Evolutionary conservation across 2,329 filamentous ascomycete genomes (phyloP).

Genomic region (Trichoderma lentiforme): DNA sequence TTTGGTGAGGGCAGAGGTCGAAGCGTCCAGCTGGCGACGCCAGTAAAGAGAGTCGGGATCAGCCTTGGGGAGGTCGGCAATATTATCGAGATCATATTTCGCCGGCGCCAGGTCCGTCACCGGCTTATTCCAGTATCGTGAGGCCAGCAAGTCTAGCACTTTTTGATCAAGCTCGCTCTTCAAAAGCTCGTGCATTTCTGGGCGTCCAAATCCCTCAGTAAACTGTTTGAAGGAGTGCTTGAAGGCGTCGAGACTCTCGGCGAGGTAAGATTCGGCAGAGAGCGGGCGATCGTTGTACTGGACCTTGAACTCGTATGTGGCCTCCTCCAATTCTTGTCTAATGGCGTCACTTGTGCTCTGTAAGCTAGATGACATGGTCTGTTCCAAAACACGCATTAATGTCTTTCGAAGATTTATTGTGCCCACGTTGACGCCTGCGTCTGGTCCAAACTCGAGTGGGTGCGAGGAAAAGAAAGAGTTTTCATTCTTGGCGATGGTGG

Average conservation of each 20-base stretch:
- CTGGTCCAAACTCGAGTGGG: constrained; percentile 72
- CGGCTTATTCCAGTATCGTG: constrained; percentile 96
- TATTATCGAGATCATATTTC: constrained; percentile 64
- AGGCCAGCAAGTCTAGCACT: constrained; percentile 86
- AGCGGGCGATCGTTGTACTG: constrained; percentile 97
- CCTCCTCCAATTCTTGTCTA: constrained; percentile 90
- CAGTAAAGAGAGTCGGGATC: constrained; percentile 84
- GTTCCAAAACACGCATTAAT: constrained; percentile 93
- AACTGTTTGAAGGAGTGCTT: constrained; percentile 98
- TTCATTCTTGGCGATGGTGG: constrained; percentile 83
- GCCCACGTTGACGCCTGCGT: constrained; percentile 71
- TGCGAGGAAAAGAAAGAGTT: constrained; percentile 82
- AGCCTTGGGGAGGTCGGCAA: constrained; percentile 78
- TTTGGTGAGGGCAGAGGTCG: constrained; percentile 85
- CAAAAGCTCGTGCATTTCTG: constrained; percentile 82
- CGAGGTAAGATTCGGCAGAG: constrained; percentile 93
- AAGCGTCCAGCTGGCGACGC: constrained; percentile 91
- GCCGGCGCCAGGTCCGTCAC: constrained; percentile 73
- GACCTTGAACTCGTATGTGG: constrained; percentile 97
- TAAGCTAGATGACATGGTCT: constrained; percentile 92
- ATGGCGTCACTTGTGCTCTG: constrained; percentile 89
- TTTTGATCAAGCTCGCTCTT: constrained; percentile 93
- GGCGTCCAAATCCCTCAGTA: constrained; percentile 81
- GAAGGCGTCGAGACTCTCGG: constrained; percentile 91
- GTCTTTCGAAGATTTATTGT: constrained; percentile 88